Conservation (phyloP, 495 filamentous ascomycete genomes). For the Tuber indicum region DNA sequence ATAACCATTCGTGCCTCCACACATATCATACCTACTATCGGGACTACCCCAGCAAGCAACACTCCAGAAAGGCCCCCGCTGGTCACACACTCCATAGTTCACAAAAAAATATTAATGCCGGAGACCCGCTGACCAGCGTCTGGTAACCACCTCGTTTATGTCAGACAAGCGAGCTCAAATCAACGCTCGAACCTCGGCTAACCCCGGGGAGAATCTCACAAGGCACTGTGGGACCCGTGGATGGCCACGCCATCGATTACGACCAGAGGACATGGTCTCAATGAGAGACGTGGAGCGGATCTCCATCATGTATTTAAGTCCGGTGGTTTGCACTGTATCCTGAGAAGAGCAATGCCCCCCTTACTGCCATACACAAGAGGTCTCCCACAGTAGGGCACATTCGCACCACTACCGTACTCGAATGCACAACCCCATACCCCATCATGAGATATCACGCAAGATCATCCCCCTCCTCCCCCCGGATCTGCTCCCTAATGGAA, state of each 20-base stretch:
- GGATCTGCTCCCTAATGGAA: background rate
- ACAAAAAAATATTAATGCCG: background rate
- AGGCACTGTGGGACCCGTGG: background rate
- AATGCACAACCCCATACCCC: background rate
- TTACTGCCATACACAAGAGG: too few species aligned
- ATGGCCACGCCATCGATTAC: too few species aligned
- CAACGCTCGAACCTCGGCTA: background rate
- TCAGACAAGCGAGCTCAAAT: background rate
- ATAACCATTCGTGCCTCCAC: too few species aligned
- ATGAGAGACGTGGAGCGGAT: too few species aligned
- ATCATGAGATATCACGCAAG: background rate
- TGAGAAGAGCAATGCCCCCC: too few species aligned
- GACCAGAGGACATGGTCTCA: too few species aligned
- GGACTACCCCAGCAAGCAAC: too few species aligned
- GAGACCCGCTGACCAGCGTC: background rate
- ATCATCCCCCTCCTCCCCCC: background rate
- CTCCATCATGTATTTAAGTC: too few species aligned
- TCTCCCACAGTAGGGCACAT: background rate
- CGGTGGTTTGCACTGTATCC: too few species aligned
- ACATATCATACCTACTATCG: too few species aligned
- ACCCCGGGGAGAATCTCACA: background rate
- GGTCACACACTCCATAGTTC: background rate
- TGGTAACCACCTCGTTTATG: background rate
- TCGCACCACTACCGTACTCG: background rate
- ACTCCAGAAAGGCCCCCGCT: too few species aligned